A percentile compares a stretch with the other conserved stretches of the same genome.
Conservation (phyloP, 1,284 basidiomycete species). For the Fistulina hepatica region DNA sequence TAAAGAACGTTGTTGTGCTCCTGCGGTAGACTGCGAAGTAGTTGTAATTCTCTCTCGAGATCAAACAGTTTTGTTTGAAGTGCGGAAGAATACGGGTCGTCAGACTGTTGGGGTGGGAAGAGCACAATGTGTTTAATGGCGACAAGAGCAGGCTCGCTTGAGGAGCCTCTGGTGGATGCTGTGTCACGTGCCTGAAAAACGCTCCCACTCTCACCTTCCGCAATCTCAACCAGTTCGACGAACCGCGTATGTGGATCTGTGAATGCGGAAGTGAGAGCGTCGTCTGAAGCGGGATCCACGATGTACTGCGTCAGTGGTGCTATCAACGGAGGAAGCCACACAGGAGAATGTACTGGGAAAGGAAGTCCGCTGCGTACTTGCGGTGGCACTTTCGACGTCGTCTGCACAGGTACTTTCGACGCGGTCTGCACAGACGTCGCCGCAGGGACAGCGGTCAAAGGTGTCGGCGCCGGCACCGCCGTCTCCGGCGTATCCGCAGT, state of each 20-base stretch:
- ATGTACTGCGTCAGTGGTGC: conserved; percentile 54
- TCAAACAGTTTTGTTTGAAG: conserved; percentile 45
- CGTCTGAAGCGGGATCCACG: conserved; percentile 39
- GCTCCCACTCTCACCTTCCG: conserved; percentile 68
- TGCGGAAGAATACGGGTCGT: conserved; percentile 23
- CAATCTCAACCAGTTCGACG: conserved; percentile 58
- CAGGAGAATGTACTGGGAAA: too few relatives aligned
- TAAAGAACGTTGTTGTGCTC: conserved; percentile 44
- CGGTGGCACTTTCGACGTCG: too few relatives aligned
- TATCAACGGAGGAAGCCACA: too few relatives aligned
- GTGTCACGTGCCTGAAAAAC: conserved; percentile 47
- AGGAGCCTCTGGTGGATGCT: conserved; percentile 24
- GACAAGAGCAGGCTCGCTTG: conserved; percentile 25
- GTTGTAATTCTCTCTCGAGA: conserved; percentile 43
- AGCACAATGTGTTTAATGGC: too few relatives aligned
- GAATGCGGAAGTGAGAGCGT: too few relatives aligned
- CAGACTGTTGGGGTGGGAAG: too few relatives aligned
- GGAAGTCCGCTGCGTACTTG: too few relatives aligned
- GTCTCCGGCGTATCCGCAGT: too few relatives aligned
- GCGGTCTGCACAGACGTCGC: too few relatives aligned
- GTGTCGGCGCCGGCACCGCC: too few relatives aligned
- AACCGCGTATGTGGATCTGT: conserved; percentile 56
- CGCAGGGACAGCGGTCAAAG: too few relatives aligned
- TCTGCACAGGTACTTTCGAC: too few relatives aligned
- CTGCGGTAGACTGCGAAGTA: conserved; percentile 47